A percentile compares a stretch with the other conserved stretches of the same genome.
These are phyloP conservation scores for Ramaria sp. DNA, from an alignment of 768 basidiomycete genomes.

Conservation along the genomic window DNA sequence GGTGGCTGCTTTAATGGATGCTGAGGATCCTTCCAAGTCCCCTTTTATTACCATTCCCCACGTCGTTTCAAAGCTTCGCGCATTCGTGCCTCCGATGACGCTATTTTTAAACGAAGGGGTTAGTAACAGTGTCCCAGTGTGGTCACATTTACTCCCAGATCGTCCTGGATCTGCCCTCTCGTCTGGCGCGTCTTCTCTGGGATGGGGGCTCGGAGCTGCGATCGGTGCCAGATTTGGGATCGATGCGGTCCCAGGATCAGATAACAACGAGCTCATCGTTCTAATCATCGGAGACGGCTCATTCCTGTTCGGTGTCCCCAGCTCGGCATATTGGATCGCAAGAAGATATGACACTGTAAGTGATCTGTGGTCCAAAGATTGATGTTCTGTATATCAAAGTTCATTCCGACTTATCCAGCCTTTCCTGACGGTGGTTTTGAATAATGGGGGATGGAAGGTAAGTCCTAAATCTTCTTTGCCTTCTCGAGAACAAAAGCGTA, in stretches of 20 bases:
- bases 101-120: conserved; percentile 56
- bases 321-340: conserved; percentile 65
- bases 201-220: conserved; percentile 57
- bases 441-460: conserved; percentile 63
- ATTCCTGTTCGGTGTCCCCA: conserved; percentile 56
- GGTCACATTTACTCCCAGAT: conserved; percentile 47
- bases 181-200: conserved; percentile 56
- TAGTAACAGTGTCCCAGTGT: conserved; percentile 41
- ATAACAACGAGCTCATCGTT: conserved; percentile 41
- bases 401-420: conserved; percentile 29
- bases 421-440: conserved; percentile 58
- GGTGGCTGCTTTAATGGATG: conserved; percentile 17
- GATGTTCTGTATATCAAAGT: not conserved
- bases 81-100: conserved; percentile 27
- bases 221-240: conserved; percentile 44
- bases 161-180: conserved; percentile 37
- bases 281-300: conserved; percentile 61
- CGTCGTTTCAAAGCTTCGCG: conserved; percentile 37
- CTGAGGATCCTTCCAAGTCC: conserved; percentile 21
- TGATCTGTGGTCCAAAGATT: not conserved
- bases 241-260: conserved; percentile 11
- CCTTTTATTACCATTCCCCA: conserved; percentile 30
- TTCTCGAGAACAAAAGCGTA: not conserved
- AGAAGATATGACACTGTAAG: conserved; percentile 53
- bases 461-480: conserved; percentile 8